A percentile compares a stretch with the other conserved stretches of the same genome.
These are phyloP conservation scores for Backusella psychrophila DNA, from an alignment of 192 early-diverging fungal genomes.

Conservation along the genomic window DNA sequence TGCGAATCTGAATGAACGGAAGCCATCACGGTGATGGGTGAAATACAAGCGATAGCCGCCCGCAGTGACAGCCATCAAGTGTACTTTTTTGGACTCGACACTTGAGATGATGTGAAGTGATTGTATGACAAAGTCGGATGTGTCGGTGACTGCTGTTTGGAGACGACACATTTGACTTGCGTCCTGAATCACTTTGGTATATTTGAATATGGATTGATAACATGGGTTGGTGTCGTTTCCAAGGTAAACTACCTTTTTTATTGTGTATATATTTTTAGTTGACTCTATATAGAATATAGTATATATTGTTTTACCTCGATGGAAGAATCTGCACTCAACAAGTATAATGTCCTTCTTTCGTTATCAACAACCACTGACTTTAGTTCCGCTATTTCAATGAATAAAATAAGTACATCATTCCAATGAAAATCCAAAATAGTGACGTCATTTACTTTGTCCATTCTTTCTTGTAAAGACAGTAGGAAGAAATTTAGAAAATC, in stretches of 20 bases:
- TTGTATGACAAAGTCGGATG: constrained; percentile 60
- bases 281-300: too few relatives aligned
- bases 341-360: constrained; percentile 70
- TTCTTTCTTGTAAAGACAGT: background rate
- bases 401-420: background rate
- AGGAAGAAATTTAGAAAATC: background rate
- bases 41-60: constrained; percentile 80
- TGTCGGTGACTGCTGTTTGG: constrained; percentile 42
- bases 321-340: constrained; percentile 61
- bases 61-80: constrained; percentile 74
- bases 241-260: constrained; percentile 61
- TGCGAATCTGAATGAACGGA: background rate
- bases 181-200: constrained; percentile 44
- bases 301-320: constrained; percentile 42
- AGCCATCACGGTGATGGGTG: constrained; percentile 39
- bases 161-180: constrained; percentile 42
- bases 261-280: too few relatives aligned
- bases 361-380: constrained; percentile 62
- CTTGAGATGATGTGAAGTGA: constrained; percentile 73
- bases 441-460: background rate
- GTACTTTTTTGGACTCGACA: constrained; percentile 66
- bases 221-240: constrained; percentile 47
- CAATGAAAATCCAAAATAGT: too few relatives aligned
- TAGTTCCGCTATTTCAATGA: background rate
- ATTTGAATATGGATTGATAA: constrained; percentile 53